Conservation (phyloP, 2,329 filamentous ascomycete genomes). For the Allantophomopsis lycopodina region DNA sequence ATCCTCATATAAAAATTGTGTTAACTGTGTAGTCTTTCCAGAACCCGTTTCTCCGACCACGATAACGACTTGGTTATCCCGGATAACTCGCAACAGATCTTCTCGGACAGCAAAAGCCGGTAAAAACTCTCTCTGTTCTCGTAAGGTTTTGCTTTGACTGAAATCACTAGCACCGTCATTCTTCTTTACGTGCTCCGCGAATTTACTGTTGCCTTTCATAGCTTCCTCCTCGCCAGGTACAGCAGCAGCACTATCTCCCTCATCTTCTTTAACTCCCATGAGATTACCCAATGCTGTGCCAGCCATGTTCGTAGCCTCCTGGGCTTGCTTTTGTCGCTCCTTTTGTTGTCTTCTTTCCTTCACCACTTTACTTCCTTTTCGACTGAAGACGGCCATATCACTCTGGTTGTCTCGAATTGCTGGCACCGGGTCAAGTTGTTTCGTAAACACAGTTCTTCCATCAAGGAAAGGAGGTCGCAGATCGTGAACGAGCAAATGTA, state of each 20-base stretch:
- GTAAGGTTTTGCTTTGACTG: constrained; percentile 79
- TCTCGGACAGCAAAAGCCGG: constrained; percentile 95
- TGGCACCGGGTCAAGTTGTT: constrained; percentile 88
- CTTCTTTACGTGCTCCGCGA: constrained; percentile 82
- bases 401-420: constrained; percentile 90
- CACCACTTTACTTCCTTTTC: constrained; percentile 88
- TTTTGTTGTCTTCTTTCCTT: constrained; percentile 83
- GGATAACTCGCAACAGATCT: constrained; percentile 78
- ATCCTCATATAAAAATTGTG: constrained; percentile 91
- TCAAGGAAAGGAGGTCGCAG: constrained; percentile 89
- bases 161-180: constrained; percentile 79
- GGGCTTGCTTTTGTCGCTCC: constrained; percentile 85
- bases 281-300: constrained; percentile 88
- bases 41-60: constrained; percentile 96
- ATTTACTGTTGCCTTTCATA: constrained; percentile 57
- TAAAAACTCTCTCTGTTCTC: constrained; percentile 83
- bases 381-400: constrained; percentile 96
- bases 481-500: constrained; percentile 89
- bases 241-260: constrained; percentile 79
- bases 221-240: constrained; percentile 57
- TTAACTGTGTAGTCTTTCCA: constrained; percentile 93
- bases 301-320: constrained; percentile 85
- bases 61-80: constrained; percentile 94
- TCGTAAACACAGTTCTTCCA: constrained; percentile 90
- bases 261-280: constrained; percentile 88